Evolutionary conservation across 768 basidiomycete species (phyloP).

Genomic region (Omphalotus guepiniiformis): DNA sequence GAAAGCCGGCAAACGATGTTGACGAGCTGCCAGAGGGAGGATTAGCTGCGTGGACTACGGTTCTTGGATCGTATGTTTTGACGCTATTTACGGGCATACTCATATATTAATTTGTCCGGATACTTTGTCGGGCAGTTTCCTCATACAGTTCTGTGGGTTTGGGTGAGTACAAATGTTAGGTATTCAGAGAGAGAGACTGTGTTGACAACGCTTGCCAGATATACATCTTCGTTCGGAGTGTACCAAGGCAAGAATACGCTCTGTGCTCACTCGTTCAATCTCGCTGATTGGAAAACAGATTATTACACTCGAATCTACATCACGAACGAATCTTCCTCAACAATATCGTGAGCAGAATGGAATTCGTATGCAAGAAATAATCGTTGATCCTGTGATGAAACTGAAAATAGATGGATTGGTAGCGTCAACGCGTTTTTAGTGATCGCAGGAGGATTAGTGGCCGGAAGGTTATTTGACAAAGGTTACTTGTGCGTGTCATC

Average conservation of each 20-base stretch:
- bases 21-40: too few relatives aligned
- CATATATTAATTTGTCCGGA: not conserved
- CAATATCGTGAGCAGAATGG: slow-evolving; percentile 31
- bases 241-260: slow-evolving; percentile 32
- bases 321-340: slow-evolving; percentile 30
- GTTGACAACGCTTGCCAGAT: slow-evolving; percentile 18
- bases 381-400: not conserved
- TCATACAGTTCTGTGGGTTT: slow-evolving; percentile 34
- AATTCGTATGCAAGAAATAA: not conserved
- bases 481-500: slow-evolving; percentile 39
- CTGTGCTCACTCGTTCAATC: not conserved
- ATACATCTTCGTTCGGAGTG: slow-evolving; percentile 36
- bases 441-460: slow-evolving; percentile 34
- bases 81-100: not conserved
- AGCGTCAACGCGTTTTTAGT: slow-evolving; percentile 41
- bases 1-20: too few relatives aligned
- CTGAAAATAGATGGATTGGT: slow-evolving; percentile 17
- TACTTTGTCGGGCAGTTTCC: slow-evolving; percentile 29
- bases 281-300: slow-evolving; percentile 21
- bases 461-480: slow-evolving; percentile 41
- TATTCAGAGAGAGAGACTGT: not conserved
- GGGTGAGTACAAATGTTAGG: slow-evolving; percentile 18
- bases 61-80: slow-evolving; percentile 1
- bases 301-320: slow-evolving; percentile 35
- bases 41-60: slow-evolving; percentile 4